phyloP scores from a whole-genome alignment of 345 rosid genomes.

The Populus alba region DNA sequence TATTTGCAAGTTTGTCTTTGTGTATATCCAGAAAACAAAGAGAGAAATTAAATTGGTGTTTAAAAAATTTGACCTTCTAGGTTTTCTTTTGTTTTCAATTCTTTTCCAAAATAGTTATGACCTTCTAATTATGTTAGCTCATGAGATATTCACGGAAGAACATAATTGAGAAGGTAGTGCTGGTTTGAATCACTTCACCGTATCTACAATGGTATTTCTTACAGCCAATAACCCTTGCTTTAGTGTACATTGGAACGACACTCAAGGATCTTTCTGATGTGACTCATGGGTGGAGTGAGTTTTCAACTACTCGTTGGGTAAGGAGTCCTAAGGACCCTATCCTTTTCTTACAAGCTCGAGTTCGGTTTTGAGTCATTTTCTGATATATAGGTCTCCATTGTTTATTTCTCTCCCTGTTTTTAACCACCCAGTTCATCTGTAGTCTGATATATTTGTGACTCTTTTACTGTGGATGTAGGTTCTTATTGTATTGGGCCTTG shows the following conservation, averaged over 20 bases:
- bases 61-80: neutral
- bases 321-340: slow-evolving; percentile 8
- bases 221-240: slow-evolving; percentile 90
- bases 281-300: slow-evolving; percentile 92
- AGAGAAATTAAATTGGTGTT: neutral
- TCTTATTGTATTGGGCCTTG: slow-evolving; percentile 54
- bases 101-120: neutral
- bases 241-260: slow-evolving; percentile 92
- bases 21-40: neutral
- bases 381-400: neutral
- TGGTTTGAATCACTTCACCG: slow-evolving; percentile 2
- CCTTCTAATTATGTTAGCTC: neutral
- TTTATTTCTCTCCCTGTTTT: neutral
- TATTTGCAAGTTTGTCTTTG: neutral
- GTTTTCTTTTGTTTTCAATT: neutral
- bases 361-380: neutral
- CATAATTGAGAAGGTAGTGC: neutral
- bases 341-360: neutral
- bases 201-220: slow-evolving; percentile 24
- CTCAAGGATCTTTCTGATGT: slow-evolving; percentile 98
- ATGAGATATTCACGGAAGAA: neutral
- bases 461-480: slow-evolving; percentile 47
- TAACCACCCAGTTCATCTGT: slow-evolving; percentile 13
- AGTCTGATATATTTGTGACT: slow-evolving; percentile 7
- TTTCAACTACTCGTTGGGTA: slow-evolving; percentile 90